Percentiles rank a stretch among this genome's conserved stretches.
These are phyloP conservation scores for Hymenoscyphus linearis DNA, from an alignment of 2,329 filamentous ascomycete species.

Conservation along the genomic window DNA sequence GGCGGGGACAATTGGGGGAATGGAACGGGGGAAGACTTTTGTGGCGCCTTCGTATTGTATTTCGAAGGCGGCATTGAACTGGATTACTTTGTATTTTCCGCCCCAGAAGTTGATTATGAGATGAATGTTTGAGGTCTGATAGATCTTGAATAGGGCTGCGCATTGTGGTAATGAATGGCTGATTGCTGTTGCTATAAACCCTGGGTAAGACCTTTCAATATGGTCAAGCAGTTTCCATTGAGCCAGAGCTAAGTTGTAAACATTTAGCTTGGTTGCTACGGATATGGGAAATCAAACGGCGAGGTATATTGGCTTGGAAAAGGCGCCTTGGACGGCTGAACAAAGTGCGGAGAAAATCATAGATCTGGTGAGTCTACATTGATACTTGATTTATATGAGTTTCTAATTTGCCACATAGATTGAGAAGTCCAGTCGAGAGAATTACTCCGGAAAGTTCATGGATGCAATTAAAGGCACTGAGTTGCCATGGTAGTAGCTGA, in stretches of 20 bases:
- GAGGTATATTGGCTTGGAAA: background rate
- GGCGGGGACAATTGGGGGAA: background rate
- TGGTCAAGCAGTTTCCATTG: background rate
- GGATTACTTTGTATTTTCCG: background rate
- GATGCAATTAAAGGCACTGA: background rate
- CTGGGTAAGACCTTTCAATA: background rate
- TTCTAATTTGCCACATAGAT: background rate
- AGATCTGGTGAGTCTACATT: background rate
- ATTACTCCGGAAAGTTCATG: slow-evolving; percentile 1
- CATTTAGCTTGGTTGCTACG: slow-evolving; percentile 1
- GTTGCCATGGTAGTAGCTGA: background rate
- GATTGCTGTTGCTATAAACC: background rate
- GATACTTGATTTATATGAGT: background rate
- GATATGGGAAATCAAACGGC: slow-evolving; percentile 4
- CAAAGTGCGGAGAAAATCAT: background rate
- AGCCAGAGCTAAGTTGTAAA: background rate
- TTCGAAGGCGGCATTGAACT: slow-evolving; percentile 2
- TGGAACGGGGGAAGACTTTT: background rate
- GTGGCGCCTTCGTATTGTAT: slow-evolving; percentile 1
- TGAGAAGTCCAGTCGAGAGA: background rate
- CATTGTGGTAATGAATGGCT: slow-evolving; percentile 2
- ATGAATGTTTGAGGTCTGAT: background rate
- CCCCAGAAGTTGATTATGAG: background rate
- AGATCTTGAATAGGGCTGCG: background rate
- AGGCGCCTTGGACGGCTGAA: background rate